phyloP scores from a whole-genome alignment of 306 rosid species.

The Rosa lucieae region DNA sequence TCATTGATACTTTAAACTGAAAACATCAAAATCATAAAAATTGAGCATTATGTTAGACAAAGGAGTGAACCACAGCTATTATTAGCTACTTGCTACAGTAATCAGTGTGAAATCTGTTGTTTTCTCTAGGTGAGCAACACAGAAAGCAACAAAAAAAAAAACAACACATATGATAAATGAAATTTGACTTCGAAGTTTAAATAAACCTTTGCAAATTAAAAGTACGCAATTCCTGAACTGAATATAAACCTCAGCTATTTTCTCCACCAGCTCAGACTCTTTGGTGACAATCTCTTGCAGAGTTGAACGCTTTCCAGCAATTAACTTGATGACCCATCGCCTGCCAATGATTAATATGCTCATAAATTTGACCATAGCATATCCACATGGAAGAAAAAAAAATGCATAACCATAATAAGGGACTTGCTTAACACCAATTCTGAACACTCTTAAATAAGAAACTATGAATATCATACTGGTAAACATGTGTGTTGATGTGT shows the following conservation, averaged over 20 bases:
- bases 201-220: slow-evolving; percentile 38
- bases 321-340: slow-evolving; percentile 89
- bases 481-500: slow-evolving; percentile 2
- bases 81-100: background rate
- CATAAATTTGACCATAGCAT: slow-evolving; percentile 30
- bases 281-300: slow-evolving; percentile 64
- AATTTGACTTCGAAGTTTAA: slow-evolving; percentile 23
- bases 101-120: background rate
- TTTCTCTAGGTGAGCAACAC: slow-evolving; percentile 1
- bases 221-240: slow-evolving; percentile 41
- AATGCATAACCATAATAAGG: background rate
- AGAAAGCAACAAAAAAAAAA: background rate
- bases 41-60: background rate
- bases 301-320: slow-evolving; percentile 58
- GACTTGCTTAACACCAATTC: background rate
- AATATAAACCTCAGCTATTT: slow-evolving; percentile 84
- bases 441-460: background rate
- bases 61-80: background rate
- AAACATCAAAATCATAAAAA: background rate
- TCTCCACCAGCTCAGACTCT: slow-evolving; percentile 96
- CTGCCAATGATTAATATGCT: slow-evolving; percentile 43
- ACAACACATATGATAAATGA: background rate
- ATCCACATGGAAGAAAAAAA: background rate
- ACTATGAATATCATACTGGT: background rate
- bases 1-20: background rate